Evolutionary conservation across 2,329 filamentous ascomycete genomes (phyloP).

Genomic region (Eurotiales sp.): DNA sequence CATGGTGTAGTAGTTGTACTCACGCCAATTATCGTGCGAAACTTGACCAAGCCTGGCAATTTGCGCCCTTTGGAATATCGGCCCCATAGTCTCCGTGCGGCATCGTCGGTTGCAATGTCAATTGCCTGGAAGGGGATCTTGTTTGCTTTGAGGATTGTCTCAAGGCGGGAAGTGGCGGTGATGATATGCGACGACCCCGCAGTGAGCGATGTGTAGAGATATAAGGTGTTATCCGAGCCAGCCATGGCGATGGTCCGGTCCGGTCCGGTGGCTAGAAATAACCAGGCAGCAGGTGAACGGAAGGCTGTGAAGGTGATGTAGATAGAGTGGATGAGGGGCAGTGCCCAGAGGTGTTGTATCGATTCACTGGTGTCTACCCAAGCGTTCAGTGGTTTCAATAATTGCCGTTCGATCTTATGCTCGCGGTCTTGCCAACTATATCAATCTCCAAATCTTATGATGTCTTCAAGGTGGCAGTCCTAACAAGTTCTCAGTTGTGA

Average conservation of each 20-base stretch:
- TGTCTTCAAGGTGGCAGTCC: too few species aligned
- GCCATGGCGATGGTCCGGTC: slow-evolving; percentile 18
- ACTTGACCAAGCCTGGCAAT: slow-evolving; percentile 83
- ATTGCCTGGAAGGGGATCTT: slow-evolving; percentile 89
- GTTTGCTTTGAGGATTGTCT: slow-evolving; percentile 94
- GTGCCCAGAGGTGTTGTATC: too few species aligned
- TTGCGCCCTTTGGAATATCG: slow-evolving; percentile 81
- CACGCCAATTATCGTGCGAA: slow-evolving; percentile 80
- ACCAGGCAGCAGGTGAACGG: neutral
- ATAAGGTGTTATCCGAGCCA: slow-evolving; percentile 60
- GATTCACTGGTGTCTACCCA: too few species aligned
- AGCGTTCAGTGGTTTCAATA: too few species aligned
- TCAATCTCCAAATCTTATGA: too few species aligned
- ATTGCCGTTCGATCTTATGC: too few species aligned
- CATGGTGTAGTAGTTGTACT: slow-evolving; percentile 34
- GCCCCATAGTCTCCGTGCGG: slow-evolving; percentile 83
- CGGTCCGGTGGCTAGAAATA: neutral
- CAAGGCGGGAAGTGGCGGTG: slow-evolving; percentile 89
- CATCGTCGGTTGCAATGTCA: slow-evolving; percentile 85
- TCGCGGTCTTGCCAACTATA: too few species aligned
- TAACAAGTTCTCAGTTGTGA: too few species aligned
- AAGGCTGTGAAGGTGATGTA: too few species aligned
- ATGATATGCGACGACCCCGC: slow-evolving; percentile 94
- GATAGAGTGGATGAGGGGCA: too few species aligned
- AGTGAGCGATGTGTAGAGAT: slow-evolving; percentile 94